Conservation (phyloP, 2,329 filamentous ascomycete genomes). For the Fusarium sp. region DNA sequence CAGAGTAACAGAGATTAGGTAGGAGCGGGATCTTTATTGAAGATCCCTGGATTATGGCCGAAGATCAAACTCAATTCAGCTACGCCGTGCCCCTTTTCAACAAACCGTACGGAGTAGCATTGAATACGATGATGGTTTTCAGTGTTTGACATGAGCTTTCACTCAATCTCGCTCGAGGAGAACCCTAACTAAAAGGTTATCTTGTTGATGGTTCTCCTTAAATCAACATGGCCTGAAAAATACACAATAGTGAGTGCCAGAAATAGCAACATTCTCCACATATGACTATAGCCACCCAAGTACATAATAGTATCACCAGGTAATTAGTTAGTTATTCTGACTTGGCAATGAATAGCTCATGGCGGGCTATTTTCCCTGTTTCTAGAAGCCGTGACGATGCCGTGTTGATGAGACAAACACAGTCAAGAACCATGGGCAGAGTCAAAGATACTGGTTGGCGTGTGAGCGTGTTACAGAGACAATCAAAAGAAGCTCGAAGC, state of each 20-base stretch:
- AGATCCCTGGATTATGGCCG: neutral
- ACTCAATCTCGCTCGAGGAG: conserved; percentile 26
- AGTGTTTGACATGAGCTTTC: neutral
- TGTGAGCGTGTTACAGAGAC: neutral
- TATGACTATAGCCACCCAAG: neutral
- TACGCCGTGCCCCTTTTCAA: conserved; percentile 11
- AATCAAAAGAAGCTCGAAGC: neutral
- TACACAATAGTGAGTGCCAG: neutral
- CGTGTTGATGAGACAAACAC: conserved; percentile 1
- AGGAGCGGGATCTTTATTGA: neutral
- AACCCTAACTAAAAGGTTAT: conserved; percentile 15
- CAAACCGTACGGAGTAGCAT: neutral
- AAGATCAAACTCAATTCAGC: neutral
- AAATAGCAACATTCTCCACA: conserved; percentile 27
- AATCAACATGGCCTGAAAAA: neutral
- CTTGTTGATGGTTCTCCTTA: conserved; percentile 2
- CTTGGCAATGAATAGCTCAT: neutral
- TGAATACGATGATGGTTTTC: neutral
- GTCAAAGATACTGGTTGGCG: neutral
- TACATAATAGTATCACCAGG: neutral
- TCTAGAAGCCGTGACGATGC: neutral
- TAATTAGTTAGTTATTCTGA: neutral
- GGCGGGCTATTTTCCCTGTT: neutral
- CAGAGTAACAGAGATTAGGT: neutral
- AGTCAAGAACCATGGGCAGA: neutral